Percentiles rank a stretch among this genome's conserved stretches.
Evolutionary conservation across 2,329 filamentous ascomycete genomes (phyloP).

Genomic region (Pseudogymnoascus sp.): DNA sequence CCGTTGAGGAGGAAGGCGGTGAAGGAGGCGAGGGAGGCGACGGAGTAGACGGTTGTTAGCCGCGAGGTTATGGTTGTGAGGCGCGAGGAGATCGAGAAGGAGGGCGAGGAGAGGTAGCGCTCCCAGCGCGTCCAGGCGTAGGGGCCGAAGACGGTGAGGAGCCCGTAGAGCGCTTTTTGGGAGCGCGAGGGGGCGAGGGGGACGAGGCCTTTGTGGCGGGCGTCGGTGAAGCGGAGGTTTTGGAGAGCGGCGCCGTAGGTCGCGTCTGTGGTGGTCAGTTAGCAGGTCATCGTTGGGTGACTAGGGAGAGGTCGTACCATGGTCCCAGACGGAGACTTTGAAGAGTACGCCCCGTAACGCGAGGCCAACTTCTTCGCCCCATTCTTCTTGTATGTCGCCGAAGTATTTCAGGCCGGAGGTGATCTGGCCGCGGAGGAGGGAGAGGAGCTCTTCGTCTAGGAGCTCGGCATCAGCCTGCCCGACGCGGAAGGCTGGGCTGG

Average conservation of each 20-base stretch:
- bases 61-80: constrained; percentile 63
- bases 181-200: constrained; percentile 62
- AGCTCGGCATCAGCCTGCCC: constrained; percentile 94
- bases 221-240: constrained; percentile 84
- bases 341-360: constrained; percentile 72
- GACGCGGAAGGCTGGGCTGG: constrained; percentile 79
- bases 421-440: constrained; percentile 77
- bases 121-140: constrained; percentile 94
- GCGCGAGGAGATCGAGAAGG: constrained; percentile 32
- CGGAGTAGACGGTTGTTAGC: constrained; percentile 66
- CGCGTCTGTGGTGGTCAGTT: constrained; percentile 44
- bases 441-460: constrained; percentile 83
- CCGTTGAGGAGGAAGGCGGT: constrained; percentile 86
- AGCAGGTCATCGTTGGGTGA: not conserved
- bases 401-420: constrained; percentile 84
- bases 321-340: constrained; percentile 94
- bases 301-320: constrained; percentile 31
- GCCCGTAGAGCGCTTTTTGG: constrained; percentile 79
- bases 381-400: constrained; percentile 72
- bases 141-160: constrained; percentile 76
- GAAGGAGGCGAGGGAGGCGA: constrained; percentile 77
- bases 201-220: constrained; percentile 54
- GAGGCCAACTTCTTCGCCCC: constrained; percentile 76
- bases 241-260: constrained; percentile 91
- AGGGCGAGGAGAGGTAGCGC: constrained; percentile 61